phyloP scores from a whole-genome alignment of 352 stramenopile species.

The Phytophthora pistaciae region DNA sequence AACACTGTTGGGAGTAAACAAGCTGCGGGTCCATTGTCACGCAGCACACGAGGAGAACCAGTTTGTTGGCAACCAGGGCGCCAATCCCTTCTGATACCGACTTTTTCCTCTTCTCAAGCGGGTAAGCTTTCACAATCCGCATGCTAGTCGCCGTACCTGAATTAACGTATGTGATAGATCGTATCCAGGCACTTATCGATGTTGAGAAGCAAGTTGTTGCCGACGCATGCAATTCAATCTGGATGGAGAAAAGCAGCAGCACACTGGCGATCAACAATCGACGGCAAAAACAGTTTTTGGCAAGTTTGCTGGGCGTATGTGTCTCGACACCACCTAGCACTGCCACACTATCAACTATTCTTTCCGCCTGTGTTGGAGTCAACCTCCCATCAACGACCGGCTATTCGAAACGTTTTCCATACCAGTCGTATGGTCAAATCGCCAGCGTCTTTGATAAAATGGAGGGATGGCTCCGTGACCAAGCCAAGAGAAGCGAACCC shows the following conservation, averaged over 20 bases:
- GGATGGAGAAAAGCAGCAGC: constrained; percentile 1
- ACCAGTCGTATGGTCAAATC: constrained; percentile 43
- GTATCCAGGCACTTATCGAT: constrained; percentile 41
- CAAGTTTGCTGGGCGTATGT: constrained; percentile 17
- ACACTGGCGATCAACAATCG: constrained; percentile 4
- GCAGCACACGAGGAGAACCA: background rate
- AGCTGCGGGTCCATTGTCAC: background rate
- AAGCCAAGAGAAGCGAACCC: constrained; percentile 22
- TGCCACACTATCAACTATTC: constrained; percentile 29
- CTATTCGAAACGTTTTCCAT: constrained; percentile 7
- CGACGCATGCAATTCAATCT: constrained; percentile 29
- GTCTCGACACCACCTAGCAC: constrained; percentile 1
- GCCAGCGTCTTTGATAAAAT: constrained; percentile 37
- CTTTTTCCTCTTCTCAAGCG: constrained; percentile 30
- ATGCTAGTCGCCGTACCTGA: background rate
- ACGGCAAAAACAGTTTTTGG: constrained; percentile 33
- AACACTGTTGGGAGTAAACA: background rate
- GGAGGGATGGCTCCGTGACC: constrained; percentile 40
- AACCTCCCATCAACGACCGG: background rate
- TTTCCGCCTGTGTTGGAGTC: constrained; percentile 31
- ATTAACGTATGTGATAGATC: constrained; percentile 26
- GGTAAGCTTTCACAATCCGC: constrained; percentile 17
- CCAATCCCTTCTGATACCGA: constrained; percentile 35
- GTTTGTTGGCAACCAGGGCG: constrained; percentile 42
- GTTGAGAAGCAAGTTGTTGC: constrained; percentile 51